Base-by-base conservation (phyloP, 305 asterid species). In the Fraxinus platypoda region DNA sequence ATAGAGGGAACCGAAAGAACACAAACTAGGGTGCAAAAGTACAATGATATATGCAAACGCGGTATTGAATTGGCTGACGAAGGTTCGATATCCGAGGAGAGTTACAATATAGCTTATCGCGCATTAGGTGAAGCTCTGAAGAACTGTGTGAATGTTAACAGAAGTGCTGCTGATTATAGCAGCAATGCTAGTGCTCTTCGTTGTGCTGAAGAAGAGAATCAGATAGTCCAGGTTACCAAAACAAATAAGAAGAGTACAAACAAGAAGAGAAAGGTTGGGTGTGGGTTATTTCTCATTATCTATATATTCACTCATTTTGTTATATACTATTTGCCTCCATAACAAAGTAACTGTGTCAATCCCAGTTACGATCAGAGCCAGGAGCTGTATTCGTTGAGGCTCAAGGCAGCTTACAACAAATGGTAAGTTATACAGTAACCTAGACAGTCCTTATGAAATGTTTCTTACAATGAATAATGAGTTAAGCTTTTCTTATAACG, bases 371-470 rank as follows among this genome's bases (percentile, higher is more conserved):
- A 46, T 46, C 57, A 46, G 57, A 46, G 57, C 6, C 57, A 46
- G 57, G 57, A 88, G 91, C 91, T 71, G 85, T 86, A 62, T 85
- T 87, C 11, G 64, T 85, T 23, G 93, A 93, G 83, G 82, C 91
- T 83, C 92, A 88, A 78, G 92, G 88, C 85, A 88, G 83, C 88
- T 84, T 93, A 85, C 97, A 89, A 70, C 92, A 90, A 84, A 84
- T 92, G 94, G 99, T 93, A 78, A 84, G 91, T 86, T 64, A 68
- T 13, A 76, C 75, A 73, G 52, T 57, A 54, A 13, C 71, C 73
- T 46, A 72, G 17, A 73, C 46, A 54, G 12, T 13, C 43, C 59
- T 74, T 72, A n/a, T 80, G 41, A 25, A 66, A 25, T 28, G 25
- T 76, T 30, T 54, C 17, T 34, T 71, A 3, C 15, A 0, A 25